These are phyloP conservation scores for Omphalea diandra DNA, from an alignment of 441 rosid genomes.

Conservation along the genomic window DNA sequence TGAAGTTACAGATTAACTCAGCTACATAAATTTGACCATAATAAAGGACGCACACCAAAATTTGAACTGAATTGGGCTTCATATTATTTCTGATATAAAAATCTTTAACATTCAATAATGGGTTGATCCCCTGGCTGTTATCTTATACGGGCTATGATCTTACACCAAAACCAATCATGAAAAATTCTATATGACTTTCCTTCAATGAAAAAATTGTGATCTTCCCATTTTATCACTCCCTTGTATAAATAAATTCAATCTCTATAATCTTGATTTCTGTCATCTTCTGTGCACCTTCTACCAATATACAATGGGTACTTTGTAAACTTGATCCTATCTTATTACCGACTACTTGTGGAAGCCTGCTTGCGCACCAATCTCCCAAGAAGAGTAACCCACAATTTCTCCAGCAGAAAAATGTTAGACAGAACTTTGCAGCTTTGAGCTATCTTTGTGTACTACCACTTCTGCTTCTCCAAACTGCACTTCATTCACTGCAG, in stretches of 20 bases:
- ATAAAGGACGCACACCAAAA: too few relatives aligned
- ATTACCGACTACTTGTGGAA: background rate
- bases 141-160: too few relatives aligned
- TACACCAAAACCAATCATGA: background rate
- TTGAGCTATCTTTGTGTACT: conserved; percentile 9
- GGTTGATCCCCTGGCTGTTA: conserved; percentile 18
- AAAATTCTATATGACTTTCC: background rate
- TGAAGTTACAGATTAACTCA: too few relatives aligned
- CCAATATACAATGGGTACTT: conserved; percentile 3
- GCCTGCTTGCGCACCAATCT: conserved; percentile 13
- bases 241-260: background rate
- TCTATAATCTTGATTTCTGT: background rate
- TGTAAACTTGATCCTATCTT: background rate
- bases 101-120: background rate
- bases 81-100: background rate
- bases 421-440: conserved; percentile 20
- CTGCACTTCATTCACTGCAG: conserved; percentile 15
- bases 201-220: background rate
- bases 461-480: conserved; percentile 14
- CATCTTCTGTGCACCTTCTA: background rate
- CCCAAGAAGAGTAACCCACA: conserved; percentile 4
- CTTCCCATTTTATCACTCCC: background rate
- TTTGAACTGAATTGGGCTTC: background rate
- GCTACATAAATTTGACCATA: too few relatives aligned
- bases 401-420: too few relatives aligned